phyloP scores from a whole-genome alignment of 164 flowering plant species.

The Dillenia turbinata region DNA sequence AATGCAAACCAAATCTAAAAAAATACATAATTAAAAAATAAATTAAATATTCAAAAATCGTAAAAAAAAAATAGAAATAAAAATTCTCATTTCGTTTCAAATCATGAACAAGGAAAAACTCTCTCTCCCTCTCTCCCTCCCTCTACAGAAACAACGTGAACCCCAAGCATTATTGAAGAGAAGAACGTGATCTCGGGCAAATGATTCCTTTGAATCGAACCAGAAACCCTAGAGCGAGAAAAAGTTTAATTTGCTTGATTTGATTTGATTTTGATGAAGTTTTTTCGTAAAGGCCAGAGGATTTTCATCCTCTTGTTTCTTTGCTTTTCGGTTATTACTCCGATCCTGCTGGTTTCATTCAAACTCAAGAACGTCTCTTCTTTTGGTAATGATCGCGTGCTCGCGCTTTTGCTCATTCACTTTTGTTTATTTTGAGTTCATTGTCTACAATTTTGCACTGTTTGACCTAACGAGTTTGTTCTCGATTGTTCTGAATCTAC shows the following conservation, averaged over 20 bases:
- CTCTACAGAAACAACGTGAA: too few species aligned
- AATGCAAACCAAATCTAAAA: too few species aligned
- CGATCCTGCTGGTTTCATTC: constrained; percentile 52
- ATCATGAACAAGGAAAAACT: too few species aligned
- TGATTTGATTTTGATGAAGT: constrained; percentile 44
- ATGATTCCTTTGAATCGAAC: constrained; percentile 17
- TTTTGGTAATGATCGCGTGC: constrained; percentile 20
- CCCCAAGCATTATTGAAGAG: too few species aligned
- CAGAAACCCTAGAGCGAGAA: constrained; percentile 7
- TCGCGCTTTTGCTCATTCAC: not conserved
- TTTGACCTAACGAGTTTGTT: not conserved
- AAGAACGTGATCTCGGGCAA: not conserved
- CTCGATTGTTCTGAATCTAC: constrained; percentile 10
- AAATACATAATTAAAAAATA: too few species aligned
- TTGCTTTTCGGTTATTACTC: constrained; percentile 50
- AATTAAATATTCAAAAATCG: too few species aligned
- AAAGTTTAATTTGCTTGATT: not conserved
- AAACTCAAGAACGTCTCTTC: constrained; percentile 30
- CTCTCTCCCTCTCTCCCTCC: too few species aligned
- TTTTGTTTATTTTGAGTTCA: constrained; percentile 5
- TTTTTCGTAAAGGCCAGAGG: constrained; percentile 52
- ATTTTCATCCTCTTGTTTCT: constrained; percentile 71
- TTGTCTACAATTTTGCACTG: not conserved
- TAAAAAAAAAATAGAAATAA: too few species aligned
- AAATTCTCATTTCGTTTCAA: too few species aligned